phyloP scores from a whole-genome alignment of 2,329 filamentous ascomycete species.

The Sclerotinia nivalis region DNA sequence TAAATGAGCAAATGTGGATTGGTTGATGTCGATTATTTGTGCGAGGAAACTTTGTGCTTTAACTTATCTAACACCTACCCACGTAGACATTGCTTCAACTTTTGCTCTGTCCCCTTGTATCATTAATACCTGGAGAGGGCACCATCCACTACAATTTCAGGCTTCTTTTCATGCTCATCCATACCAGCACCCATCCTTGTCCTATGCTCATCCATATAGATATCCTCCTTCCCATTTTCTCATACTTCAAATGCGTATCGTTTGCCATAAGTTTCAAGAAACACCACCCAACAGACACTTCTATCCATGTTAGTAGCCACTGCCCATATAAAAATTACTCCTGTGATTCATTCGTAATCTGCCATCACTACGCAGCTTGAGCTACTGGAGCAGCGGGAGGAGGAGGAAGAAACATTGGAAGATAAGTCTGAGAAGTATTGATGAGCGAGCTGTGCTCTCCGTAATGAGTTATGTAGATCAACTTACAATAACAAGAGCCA shows the following conservation, averaged over 20 bases:
- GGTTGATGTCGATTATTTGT: neutral
- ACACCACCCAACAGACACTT: neutral
- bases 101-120: neutral
- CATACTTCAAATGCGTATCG: neutral
- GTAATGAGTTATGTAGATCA: neutral
- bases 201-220: neutral
- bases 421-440: constrained; percentile 52
- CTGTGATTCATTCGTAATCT: neutral
- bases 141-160: neutral
- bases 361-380: constrained; percentile 39
- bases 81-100: neutral
- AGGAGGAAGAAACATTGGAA: constrained; percentile 65
- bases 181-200: too few species aligned
- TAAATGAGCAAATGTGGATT: neutral
- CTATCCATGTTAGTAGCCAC: neutral
- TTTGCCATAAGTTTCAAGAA: neutral
- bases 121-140: neutral
- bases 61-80: neutral
- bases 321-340: neutral
- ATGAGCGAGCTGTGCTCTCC: neutral
- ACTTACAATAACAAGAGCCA: constrained; percentile 47
- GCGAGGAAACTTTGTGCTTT: neutral
- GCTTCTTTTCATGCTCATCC: neutral
- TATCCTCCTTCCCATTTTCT: neutral
- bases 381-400: constrained; percentile 50